Percentiles rank a stretch among this genome's conserved stretches.
Evolutionary conservation across 2,329 filamentous ascomycete species (phyloP).

Genomic region (Fusarium stilboides): DNA sequence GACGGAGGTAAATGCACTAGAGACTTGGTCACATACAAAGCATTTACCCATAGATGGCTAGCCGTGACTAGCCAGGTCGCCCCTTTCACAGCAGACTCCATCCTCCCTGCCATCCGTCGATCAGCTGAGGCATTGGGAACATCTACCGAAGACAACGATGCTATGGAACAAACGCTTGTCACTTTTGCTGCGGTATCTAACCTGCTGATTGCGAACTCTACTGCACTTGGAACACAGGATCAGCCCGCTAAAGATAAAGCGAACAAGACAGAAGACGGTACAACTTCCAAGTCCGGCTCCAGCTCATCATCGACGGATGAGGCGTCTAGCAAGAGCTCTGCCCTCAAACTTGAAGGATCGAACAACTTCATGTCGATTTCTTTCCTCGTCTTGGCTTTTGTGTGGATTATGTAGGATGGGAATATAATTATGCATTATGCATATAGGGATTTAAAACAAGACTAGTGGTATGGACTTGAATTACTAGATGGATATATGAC

Average conservation of each 20-base stretch:
- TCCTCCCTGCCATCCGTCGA: constrained; percentile 70
- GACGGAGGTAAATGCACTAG: constrained; percentile 70
- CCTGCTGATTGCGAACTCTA: constrained; percentile 8
- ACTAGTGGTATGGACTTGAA: no score
- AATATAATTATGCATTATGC: no score
- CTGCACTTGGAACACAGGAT: neutral
- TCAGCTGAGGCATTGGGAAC: constrained; percentile 53
- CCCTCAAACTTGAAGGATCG: neutral
- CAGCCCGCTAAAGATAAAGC: neutral
- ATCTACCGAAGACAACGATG: neutral
- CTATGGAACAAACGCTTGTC: constrained; percentile 20
- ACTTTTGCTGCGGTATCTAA: constrained; percentile 19
- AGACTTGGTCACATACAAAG: constrained; percentile 82
- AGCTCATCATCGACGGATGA: neutral
- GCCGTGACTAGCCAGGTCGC: constrained; percentile 72
- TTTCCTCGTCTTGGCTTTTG: neutral
- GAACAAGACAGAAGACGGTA: neutral
- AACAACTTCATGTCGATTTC: neutral
- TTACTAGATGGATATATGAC: no score
- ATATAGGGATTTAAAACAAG: no score
- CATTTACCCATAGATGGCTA: constrained; percentile 77
- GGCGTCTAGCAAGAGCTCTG: neutral
- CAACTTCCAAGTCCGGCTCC: neutral
- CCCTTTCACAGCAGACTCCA: constrained; percentile 68
- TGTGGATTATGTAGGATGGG: neutral